Evolutionary conservation across 208 protist species (phyloP).

Genomic region (Leishmania lainsoni): DNA sequence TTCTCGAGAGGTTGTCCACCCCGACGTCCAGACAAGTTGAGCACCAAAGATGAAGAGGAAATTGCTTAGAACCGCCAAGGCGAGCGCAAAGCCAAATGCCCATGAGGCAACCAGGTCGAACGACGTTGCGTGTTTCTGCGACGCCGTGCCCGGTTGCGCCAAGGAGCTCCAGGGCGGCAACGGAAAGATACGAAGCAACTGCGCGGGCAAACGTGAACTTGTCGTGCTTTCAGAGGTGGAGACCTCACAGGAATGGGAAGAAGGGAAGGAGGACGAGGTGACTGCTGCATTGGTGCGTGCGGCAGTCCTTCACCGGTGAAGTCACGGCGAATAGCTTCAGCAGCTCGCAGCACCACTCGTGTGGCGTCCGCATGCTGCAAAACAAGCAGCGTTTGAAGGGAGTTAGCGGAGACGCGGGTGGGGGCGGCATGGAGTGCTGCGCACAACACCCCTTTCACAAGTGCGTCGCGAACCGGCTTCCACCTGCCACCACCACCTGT

Average conservation of each 20-base stretch:
- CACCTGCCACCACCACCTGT: neutral
- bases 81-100: neutral
- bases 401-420: neutral
- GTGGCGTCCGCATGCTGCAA: neutral
- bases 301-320: neutral
- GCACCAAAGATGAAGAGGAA: neutral
- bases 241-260: neutral
- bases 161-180: neutral
- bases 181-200: slow-evolving; percentile 11
- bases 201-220: neutral
- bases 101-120: neutral
- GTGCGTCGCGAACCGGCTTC: neutral
- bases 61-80: neutral
- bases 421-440: neutral
- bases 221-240: neutral
- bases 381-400: neutral
- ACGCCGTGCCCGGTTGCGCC: neutral
- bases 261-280: neutral
- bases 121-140: neutral
- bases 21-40: neutral
- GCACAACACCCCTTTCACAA: neutral
- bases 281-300: neutral
- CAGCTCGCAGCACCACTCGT: neutral
- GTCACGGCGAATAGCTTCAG: neutral
- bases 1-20: neutral